These are phyloP conservation scores for Hymenoscyphus linearis DNA, from an alignment of 2,329 filamentous ascomycete species.

Conservation along the genomic window DNA sequence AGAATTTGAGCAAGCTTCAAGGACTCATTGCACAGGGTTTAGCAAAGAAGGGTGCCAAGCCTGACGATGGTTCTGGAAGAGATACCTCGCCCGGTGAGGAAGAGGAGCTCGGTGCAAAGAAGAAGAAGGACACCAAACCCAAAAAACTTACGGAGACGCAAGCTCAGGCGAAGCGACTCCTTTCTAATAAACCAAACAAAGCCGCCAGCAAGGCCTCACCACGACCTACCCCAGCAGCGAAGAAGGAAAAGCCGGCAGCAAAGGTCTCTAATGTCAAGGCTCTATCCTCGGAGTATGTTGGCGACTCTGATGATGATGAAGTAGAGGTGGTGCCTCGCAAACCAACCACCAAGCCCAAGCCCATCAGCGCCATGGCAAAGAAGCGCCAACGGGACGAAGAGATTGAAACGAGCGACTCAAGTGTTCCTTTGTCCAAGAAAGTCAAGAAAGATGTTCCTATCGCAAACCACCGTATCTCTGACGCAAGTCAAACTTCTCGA, in stretches of 20 bases:
- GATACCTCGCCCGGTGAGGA: slow-evolving; percentile 34
- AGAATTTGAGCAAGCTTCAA: slow-evolving; percentile 56
- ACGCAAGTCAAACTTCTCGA: slow-evolving; percentile 45
- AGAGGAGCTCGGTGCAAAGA: slow-evolving; percentile 34
- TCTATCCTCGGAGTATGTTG: slow-evolving; percentile 30
- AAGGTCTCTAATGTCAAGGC: slow-evolving; percentile 21
- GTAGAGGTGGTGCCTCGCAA: slow-evolving; percentile 25
- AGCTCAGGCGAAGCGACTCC: slow-evolving; percentile 50
- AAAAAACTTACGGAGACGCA: slow-evolving; percentile 53
- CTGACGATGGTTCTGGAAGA: slow-evolving; percentile 43
- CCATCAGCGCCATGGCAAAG: slow-evolving; percentile 11
- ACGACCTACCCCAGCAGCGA: slow-evolving; percentile 20
- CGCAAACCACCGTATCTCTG: slow-evolving; percentile 32
- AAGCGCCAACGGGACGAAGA: slow-evolving; percentile 49
- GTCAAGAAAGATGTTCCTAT: slow-evolving; percentile 27
- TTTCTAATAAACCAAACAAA: slow-evolving; percentile 35
- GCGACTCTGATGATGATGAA: slow-evolving; percentile 30
- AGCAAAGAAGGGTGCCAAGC: slow-evolving; percentile 47
- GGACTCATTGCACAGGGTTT: slow-evolving; percentile 51
- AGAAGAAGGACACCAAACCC: slow-evolving; percentile 37
- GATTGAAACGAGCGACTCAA: slow-evolving; percentile 26
- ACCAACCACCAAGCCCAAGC: slow-evolving; percentile 37
- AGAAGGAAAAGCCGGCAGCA: slow-evolving; percentile 14
- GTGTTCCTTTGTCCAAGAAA: slow-evolving; percentile 30
- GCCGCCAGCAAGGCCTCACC: slow-evolving; percentile 20